Evolutionary conservation across 345 rosid genomes (phyloP), one percentile per base, ranked within the genome.

Genomic region (Hibiscus trionum): DNA sequence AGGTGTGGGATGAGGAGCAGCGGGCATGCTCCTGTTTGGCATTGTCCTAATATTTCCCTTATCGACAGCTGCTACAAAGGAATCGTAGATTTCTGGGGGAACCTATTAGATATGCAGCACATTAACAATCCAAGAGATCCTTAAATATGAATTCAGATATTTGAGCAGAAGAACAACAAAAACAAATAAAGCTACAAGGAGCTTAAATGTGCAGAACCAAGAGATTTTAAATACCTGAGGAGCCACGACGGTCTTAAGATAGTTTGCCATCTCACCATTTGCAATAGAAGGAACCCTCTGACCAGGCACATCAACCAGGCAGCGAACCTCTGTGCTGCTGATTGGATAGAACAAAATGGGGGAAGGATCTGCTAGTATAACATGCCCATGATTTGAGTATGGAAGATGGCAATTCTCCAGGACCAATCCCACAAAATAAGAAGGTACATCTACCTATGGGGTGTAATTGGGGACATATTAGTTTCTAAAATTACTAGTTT

Each of bases 321-420:
- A 84, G 26, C 86, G 84, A 31, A 80, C 78, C 76, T 88, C 90
- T 0, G 81, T 73, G 70, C 87, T 80, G 72, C 88, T 85, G 72
- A 85, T 88, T 12, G 81, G 86, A 79, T 86, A 86, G 73, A 80
- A 82, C 76, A 88, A 61, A 70, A 83, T 80, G 17, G 90, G 90
- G 35, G 91, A 87, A 57, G 87, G 90, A 37, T 88, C 82, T 66
- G 77, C 86, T 46, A 88, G 59, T 59, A 88, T 56, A 60, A 86
- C 85, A 75, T 83, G 88, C 31, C 89, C 90, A 53, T 77, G 79
- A 80, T 88, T 85, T 69, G 78, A 77, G 77, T 66, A 81, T 21
- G 93, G 88, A 66, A 86, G 90, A 35, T 85, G 24, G 70, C 90
- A 86, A 11, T 88, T 84, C 82, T 88, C 89, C 53, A 88, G 72